phyloP scores from a whole-genome alignment of 345 rosid species.

The Capsella bursapastoris region DNA sequence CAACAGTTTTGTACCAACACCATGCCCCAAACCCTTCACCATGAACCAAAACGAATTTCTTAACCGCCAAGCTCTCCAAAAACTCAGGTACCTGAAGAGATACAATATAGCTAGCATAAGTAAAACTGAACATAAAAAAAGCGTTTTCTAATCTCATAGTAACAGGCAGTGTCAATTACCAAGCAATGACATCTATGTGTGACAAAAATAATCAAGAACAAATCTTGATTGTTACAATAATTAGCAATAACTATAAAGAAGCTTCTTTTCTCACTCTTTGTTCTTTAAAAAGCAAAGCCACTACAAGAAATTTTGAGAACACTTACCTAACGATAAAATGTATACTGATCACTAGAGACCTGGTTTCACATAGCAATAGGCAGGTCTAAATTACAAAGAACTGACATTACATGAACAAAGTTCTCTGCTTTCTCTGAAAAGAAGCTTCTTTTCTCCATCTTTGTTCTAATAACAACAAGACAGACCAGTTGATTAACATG shows the following conservation, averaged over 20 bases:
- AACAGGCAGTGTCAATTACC: not conserved
- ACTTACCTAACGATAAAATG: not conserved
- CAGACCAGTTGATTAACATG: not conserved
- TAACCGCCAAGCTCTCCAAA: constrained; percentile 62
- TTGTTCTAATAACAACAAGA: constrained; percentile 8
- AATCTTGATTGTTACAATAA: not conserved
- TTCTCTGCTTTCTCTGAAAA: constrained; percentile 3
- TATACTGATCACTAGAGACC: not conserved
- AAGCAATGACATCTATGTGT: not conserved
- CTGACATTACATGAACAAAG: not conserved
- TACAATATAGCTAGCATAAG: not conserved
- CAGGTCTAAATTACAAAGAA: not conserved
- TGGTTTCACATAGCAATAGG: not conserved
- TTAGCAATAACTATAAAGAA: constrained; percentile 1
- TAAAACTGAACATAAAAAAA: not conserved
- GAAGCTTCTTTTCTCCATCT: constrained; percentile 16
- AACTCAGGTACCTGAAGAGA: constrained; percentile 59
- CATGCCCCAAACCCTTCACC: constrained; percentile 99
- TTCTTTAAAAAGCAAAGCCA: constrained; percentile 1
- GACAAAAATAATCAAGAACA: constrained; percentile 8
- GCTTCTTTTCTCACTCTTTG: not conserved
- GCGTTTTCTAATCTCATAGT: not conserved
- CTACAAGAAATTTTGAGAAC: not conserved
- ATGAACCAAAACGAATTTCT: constrained; percentile 71
- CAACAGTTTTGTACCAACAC: constrained; percentile 95